phyloP scores from a whole-genome alignment of 768 basidiomycete genomes.

The Panaeolus papilionaceus region DNA sequence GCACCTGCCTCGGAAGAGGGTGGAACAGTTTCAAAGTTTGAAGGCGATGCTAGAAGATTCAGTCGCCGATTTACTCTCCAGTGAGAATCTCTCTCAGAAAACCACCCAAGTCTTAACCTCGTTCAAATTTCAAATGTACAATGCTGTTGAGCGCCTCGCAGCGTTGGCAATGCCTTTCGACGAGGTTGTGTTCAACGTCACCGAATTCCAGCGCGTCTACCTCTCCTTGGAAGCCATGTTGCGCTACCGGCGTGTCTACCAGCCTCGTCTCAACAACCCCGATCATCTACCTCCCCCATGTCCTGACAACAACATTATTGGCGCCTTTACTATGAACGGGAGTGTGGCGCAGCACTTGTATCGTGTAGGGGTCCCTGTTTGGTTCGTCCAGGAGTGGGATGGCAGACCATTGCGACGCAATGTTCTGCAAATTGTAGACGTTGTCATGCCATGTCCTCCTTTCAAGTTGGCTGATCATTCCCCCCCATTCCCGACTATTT shows the following conservation, averaged over 20 bases:
- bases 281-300: not conserved
- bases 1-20: not conserved
- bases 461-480: not conserved
- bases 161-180: not conserved
- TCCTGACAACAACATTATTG: not conserved
- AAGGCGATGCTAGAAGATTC: not conserved
- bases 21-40: not conserved
- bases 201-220: slow-evolving; percentile 14
- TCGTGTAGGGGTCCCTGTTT: slow-evolving; percentile 14
- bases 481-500: slow-evolving; percentile 13
- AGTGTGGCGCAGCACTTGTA: slow-evolving; percentile 11
- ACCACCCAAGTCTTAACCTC: not conserved
- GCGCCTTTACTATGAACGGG: not conserved
- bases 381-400: slow-evolving; percentile 20
- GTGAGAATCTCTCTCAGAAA: not conserved
- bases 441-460: not conserved
- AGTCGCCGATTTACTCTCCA: not conserved
- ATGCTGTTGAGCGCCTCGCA: not conserved
- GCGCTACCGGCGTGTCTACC: not conserved
- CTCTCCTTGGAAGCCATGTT: not conserved
- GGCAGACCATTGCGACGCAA: not conserved
- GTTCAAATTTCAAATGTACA: not conserved
- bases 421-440: not conserved
- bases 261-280: slow-evolving; percentile 15
- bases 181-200: slow-evolving; percentile 6